These are phyloP conservation scores for Eimeria brunetti DNA, from an alignment of 169 alveolate genomes.

Conservation along the genomic window DNA sequence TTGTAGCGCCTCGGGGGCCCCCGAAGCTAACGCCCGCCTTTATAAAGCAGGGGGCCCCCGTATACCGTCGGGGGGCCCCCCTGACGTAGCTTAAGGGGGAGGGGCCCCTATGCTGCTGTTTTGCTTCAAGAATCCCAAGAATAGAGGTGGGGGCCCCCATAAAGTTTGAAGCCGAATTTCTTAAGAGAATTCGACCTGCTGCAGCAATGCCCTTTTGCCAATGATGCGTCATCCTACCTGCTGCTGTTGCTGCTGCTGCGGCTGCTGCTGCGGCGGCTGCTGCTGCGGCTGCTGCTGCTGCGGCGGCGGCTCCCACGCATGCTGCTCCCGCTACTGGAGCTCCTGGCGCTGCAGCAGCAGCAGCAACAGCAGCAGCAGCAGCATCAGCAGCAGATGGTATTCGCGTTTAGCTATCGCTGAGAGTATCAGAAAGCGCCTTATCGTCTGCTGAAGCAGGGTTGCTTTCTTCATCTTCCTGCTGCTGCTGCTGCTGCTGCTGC, in stretches of 20 bases:
- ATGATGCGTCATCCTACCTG: not conserved
- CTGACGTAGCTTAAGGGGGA: too few species aligned
- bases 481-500: constrained; percentile 14
- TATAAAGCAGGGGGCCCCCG: too few species aligned
- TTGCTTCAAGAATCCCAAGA: too few species aligned
- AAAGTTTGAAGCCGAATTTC: not conserved
- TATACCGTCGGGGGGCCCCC: too few species aligned
- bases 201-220: not conserved
- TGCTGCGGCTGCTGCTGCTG: not conserved
- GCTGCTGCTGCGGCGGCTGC: not conserved
- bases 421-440: too few species aligned
- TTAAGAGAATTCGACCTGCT: constrained; percentile 84
- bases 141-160: too few species aligned
- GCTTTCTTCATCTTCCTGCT: not conserved
- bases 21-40: too few species aligned
- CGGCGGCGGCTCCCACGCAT: not conserved
- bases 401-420: too few species aligned
- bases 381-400: not conserved
- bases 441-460: not conserved
- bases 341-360: not conserved
- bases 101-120: too few species aligned
- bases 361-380: not conserved
- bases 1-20: too few species aligned
- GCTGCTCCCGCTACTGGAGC: not conserved
- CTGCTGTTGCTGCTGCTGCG: constrained; percentile 11